A percentile compares a stretch with the other conserved stretches of the same genome.
Conservation (phyloP, 225 moss, liverwort and hornwort genomes). For the Asterella californica region DNA sequence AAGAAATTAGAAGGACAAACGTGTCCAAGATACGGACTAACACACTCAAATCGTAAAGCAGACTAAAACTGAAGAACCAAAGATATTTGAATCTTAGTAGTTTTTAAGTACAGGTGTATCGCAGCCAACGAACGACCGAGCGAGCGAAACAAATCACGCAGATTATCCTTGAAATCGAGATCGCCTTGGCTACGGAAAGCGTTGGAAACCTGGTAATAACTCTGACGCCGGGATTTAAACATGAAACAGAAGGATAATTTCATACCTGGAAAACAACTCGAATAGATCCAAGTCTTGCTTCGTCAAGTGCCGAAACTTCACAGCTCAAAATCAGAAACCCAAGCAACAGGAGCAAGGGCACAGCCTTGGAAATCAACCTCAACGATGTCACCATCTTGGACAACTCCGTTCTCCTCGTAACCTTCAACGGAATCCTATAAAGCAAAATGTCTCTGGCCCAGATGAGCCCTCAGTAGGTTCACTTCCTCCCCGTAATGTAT, state of each 20-base stretch:
- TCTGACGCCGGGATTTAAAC: not conserved
- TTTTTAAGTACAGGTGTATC: not conserved
- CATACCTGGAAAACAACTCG: conserved; percentile 90
- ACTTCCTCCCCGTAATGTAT: no score
- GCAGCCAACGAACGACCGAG: not conserved
- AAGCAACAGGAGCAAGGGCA: conserved; percentile 18
- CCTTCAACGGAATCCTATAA: no score
- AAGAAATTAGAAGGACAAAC: no score
- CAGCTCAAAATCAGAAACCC: conserved; percentile 12
- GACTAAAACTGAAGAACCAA: not conserved
- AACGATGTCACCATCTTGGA: not conserved
- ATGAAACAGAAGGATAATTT: not conserved
- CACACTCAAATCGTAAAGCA: not conserved
- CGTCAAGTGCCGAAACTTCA: conserved; percentile 12
- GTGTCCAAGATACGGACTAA: not conserved
- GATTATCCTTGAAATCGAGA: not conserved
- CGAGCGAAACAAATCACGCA: not conserved
- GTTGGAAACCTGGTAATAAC: not conserved
- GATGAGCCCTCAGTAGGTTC: no score
- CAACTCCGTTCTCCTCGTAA: no score
- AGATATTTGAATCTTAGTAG: not conserved
- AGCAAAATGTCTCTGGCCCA: no score
- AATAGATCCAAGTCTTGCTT: conserved; percentile 49
- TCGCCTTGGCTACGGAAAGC: not conserved
- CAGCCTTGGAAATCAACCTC: not conserved